Percentiles rank a stretch among this genome's conserved stretches.
Evolutionary conservation across 805 yeast genomes (phyloP).

Genomic region (Lipomyces spencermartinsiae): DNA sequence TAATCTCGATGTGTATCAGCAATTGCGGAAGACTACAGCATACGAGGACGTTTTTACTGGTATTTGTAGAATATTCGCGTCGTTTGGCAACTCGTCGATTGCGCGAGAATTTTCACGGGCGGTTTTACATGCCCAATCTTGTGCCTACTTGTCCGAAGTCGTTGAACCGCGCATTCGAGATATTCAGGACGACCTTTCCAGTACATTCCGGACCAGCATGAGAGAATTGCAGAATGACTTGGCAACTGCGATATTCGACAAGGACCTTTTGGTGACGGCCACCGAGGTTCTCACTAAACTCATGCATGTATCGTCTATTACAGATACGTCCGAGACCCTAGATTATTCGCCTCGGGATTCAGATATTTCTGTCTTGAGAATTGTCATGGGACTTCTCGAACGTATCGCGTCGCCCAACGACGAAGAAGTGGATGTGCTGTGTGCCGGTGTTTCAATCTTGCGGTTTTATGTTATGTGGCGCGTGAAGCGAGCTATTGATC

Average conservation of each 20-base stretch:
- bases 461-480: constrained; percentile 31
- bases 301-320: constrained; percentile 20
- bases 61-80: constrained; percentile 17
- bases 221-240: constrained; percentile 7
- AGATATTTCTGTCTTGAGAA: constrained; percentile 7
- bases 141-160: constrained; percentile 22
- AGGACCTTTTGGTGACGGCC: neutral
- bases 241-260: constrained; percentile 11
- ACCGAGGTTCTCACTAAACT: constrained; percentile 7
- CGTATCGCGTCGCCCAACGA: constrained; percentile 7
- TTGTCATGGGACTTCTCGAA: constrained; percentile 12
- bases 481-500: constrained; percentile 19
- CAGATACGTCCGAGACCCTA: constrained; percentile 17
- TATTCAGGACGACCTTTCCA: constrained; percentile 24
- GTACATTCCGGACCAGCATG: neutral
- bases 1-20: constrained; percentile 36
- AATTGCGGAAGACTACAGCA: constrained; percentile 36
- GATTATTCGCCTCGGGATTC: constrained; percentile 13
- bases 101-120: constrained; percentile 25
- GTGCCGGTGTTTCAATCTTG: constrained; percentile 10
- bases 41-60: constrained; percentile 42
- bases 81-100: constrained; percentile 18
- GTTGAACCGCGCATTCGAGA: constrained; percentile 25
- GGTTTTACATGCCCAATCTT: constrained; percentile 22
- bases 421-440: constrained; percentile 9